Conservation (phyloP, 495 filamentous ascomycete genomes). For the Tetracladium setigerum region DNA sequence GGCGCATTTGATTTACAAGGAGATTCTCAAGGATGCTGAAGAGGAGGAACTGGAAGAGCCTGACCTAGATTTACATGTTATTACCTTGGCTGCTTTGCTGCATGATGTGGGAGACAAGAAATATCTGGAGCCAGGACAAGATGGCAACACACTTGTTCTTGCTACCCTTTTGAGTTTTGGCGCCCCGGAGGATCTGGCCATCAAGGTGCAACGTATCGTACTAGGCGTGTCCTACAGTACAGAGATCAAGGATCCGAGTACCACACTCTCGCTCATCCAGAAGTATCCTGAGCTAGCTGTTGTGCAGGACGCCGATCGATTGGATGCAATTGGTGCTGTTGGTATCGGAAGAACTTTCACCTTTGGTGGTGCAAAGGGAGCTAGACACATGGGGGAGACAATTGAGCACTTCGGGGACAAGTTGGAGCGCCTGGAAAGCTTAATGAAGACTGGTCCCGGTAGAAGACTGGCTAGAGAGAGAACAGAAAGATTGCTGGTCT, state of each 20-base stretch:
- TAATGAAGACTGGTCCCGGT: conserved; percentile 81
- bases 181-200: conserved; percentile 45
- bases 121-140: conserved; percentile 50
- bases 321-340: conserved; percentile 83
- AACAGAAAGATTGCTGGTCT: conserved; percentile 54
- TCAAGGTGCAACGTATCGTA: conserved; percentile 59
- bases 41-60: conserved; percentile 19
- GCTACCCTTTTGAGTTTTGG: conserved; percentile 51
- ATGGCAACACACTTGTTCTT: conserved; percentile 45
- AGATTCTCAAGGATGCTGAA: conserved; percentile 27
- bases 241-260: conserved; percentile 52
- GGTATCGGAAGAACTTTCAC: conserved; percentile 76
- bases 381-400: conserved; percentile 44
- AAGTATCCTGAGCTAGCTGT: conserved; percentile 67
- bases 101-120: conserved; percentile 89
- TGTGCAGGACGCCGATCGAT: conserved; percentile 84
- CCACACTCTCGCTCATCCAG: conserved; percentile 33
- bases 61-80: conserved; percentile 43
- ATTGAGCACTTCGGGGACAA: conserved; percentile 79
- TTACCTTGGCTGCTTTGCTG: conserved; percentile 68
- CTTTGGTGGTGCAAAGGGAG: conserved; percentile 51
- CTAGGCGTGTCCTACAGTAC: conserved; percentile 70
- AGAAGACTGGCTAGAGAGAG: conserved; percentile 55
- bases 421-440: conserved; percentile 57
- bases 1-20: conserved; percentile 49